phyloP scores from a whole-genome alignment of 2,329 filamentous ascomycete species.

The Dothistroma pini region DNA sequence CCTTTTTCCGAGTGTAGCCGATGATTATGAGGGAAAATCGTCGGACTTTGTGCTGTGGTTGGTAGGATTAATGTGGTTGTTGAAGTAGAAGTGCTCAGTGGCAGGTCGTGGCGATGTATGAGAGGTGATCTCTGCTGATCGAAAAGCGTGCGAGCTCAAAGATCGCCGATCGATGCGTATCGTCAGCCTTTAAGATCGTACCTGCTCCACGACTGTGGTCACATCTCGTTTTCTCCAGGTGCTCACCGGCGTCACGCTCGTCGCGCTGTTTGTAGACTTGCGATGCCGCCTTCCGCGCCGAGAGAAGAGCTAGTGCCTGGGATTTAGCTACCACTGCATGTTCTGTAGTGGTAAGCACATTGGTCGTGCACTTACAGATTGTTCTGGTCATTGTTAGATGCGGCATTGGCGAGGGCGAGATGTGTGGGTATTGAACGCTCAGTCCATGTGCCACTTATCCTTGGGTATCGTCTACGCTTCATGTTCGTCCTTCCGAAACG shows the following conservation, averaged over 20 bases:
- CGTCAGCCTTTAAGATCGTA: not conserved
- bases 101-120: not conserved
- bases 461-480: not conserved
- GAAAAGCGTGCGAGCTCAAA: not conserved
- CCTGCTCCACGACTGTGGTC: not conserved
- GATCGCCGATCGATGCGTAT: not conserved
- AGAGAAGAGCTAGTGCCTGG: slow-evolving; percentile 7
- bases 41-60: not conserved
- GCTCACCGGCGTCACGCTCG: not conserved
- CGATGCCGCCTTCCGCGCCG: not conserved
- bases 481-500: not conserved
- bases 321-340: slow-evolving; percentile 3
- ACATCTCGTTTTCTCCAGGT: not conserved
- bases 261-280: not conserved
- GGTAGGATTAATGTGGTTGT: not conserved
- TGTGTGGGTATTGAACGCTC: not conserved
- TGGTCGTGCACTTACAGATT: slow-evolving; percentile 8
- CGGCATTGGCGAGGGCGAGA: not conserved
- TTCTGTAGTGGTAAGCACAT: slow-evolving; percentile 1
- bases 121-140: not conserved
- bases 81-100: not conserved
- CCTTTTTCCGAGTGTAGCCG: not conserved
- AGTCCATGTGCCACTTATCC: not conserved
- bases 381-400: not conserved
- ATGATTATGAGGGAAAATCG: not conserved